Conservation (phyloP, 257 asterid species). For the Buddleja alternifolia region DNA sequence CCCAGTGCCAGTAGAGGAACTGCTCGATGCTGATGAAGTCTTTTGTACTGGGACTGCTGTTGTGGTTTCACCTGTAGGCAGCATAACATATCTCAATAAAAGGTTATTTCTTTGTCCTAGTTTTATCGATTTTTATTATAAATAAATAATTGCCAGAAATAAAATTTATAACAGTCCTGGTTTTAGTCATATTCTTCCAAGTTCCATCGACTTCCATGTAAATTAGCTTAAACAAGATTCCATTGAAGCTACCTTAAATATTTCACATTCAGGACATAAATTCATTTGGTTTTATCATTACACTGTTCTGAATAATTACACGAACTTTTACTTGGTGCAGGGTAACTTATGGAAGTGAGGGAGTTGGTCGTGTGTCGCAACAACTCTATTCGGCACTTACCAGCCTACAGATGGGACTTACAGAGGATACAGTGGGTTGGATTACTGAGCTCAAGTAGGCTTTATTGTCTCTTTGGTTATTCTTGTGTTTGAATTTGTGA, state of each 20-base stretch:
- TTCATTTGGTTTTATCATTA: neutral
- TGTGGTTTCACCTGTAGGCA: conserved; percentile 93
- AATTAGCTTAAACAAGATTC: no score
- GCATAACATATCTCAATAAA: conserved; percentile 74
- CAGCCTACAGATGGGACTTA: conserved; percentile 86
- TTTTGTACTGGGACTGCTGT: conserved; percentile 98
- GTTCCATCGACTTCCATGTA: no score
- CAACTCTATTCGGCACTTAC: conserved; percentile 84
- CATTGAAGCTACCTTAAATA: no score
- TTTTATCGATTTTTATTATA: neutral
- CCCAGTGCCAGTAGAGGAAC: conserved; percentile 72
- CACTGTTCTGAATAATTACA: neutral
- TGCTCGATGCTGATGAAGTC: conserved; percentile 98
- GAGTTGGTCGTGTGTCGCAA: conserved; percentile 79
- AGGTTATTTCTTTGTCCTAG: conserved; percentile 43
- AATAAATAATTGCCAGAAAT: no score
- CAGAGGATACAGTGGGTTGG: conserved; percentile 86
- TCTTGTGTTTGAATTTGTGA: conserved; percentile 10
- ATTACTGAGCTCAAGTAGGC: conserved; percentile 62
- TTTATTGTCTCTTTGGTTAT: neutral
- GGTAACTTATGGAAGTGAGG: conserved; percentile 66
- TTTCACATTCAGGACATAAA: no score
- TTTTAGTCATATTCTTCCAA: no score
- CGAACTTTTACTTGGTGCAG: conserved; percentile 37
- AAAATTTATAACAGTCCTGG: no score